Evolutionary conservation across 192 early-diverging fungal species (phyloP).

Genomic region (Coemansia sp.): DNA sequence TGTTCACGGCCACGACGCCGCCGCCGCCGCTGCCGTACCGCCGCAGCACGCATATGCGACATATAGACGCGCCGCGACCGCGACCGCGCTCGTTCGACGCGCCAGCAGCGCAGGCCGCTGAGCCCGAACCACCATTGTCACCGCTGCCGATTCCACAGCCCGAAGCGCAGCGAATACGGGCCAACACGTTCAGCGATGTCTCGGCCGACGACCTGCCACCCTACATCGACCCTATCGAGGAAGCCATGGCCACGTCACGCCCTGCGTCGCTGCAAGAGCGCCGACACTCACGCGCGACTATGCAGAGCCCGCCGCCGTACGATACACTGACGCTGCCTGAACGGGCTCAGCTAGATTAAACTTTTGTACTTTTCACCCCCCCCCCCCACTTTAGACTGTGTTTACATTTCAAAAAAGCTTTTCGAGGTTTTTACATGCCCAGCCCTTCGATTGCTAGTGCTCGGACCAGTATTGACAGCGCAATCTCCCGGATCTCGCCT

Average conservation of each 20-base stretch:
- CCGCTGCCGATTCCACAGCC: slow-evolving; percentile 6
- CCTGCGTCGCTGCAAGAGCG: neutral
- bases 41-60: neutral
- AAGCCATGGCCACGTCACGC: slow-evolving; percentile 19
- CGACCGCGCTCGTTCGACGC: neutral
- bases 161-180: slow-evolving; percentile 16
- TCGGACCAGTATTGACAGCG: slow-evolving; percentile 35
- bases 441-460: slow-evolving; percentile 48
- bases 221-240: slow-evolving; percentile 47
- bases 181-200: slow-evolving; percentile 38
- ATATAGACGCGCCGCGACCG: neutral
- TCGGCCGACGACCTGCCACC: slow-evolving; percentile 43
- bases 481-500: slow-evolving; percentile 22
- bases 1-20: slow-evolving; percentile 2
- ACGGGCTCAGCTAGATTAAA: neutral
- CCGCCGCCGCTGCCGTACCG: slow-evolving; percentile 4
- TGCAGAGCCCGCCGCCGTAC: slow-evolving; percentile 35
- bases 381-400: too few relatives aligned
- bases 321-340: slow-evolving; percentile 15
- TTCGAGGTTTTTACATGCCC: slow-evolving; percentile 28
- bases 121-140: neutral
- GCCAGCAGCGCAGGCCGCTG: neutral
- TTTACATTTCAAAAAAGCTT: too few relatives aligned
- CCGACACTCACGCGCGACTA: neutral
- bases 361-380: too few relatives aligned